Conservation (phyloP, 495 filamentous ascomycete genomes). For the Aspergillus conjunctus region DNA sequence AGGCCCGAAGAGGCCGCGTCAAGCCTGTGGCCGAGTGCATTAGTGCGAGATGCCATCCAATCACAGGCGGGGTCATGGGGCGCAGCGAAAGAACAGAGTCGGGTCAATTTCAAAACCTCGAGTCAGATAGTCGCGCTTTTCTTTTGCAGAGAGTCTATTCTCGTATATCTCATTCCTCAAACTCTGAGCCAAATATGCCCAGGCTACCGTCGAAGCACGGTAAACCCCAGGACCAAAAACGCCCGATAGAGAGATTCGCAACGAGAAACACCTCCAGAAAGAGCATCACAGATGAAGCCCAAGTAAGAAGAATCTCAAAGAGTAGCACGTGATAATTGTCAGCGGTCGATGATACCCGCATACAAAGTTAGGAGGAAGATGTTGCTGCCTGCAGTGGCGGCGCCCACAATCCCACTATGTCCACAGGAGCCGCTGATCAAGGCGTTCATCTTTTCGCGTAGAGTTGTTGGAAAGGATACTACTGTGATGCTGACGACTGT, state of each 20-base stretch:
- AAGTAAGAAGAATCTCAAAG: constrained; percentile 39
- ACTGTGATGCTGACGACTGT: constrained; percentile 55
- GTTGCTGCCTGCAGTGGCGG: constrained; percentile 57
- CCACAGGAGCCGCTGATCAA: constrained; percentile 47
- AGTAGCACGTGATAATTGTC: constrained; percentile 25
- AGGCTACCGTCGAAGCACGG: not conserved
- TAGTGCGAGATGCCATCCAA: not conserved
- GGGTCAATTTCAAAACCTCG: no score
- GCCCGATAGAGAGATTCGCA: not conserved
- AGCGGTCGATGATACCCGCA: constrained; percentile 42
- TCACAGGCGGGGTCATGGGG: not conserved
- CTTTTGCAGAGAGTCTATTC: no score
- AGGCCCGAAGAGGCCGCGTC: not conserved
- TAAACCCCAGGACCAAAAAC: not conserved
- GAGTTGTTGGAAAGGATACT: constrained; percentile 57
- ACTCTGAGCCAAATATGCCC: no score
- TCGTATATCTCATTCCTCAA: no score
- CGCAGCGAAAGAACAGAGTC: no score
- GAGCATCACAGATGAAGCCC: constrained; percentile 37
- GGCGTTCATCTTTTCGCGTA: constrained; percentile 60
- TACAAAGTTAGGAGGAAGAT: constrained; percentile 58
- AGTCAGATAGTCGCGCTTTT: no score
- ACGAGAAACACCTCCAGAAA: constrained; percentile 29
- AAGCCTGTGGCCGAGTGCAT: not conserved
- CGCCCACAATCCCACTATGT: constrained; percentile 53